phyloP scores from a whole-genome alignment of 163 green algal species.

The Volvox carteri region DNA sequence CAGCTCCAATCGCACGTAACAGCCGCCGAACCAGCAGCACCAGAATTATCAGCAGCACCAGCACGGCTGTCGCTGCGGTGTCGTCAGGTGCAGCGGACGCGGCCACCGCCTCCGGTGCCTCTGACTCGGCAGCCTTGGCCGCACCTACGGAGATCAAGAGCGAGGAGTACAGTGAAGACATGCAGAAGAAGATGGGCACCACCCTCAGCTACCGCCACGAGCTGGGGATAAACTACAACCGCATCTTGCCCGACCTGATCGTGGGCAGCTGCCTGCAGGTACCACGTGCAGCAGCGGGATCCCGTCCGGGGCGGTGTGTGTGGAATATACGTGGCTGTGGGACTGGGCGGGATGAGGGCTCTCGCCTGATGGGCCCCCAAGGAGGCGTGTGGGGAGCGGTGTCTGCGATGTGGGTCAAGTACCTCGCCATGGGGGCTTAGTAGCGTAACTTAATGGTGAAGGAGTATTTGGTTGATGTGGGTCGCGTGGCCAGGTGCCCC shows the following conservation, averaged over 20 bases:
- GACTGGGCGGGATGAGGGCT: no score
- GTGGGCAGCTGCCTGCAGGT: conserved; percentile 94
- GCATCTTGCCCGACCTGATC: conserved; percentile 92
- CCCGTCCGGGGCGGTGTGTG: no score
- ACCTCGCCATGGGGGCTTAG: no score
- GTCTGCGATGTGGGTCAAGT: no score
- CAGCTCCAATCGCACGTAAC: not conserved
- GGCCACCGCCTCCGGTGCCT: not conserved
- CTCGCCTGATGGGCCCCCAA: no score
- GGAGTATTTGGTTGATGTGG: no score
- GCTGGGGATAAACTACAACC: conserved; percentile 91
- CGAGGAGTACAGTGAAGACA: conserved; percentile 85
- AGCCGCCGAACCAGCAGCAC: no score
- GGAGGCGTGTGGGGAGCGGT: no score
- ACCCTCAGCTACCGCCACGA: conserved; percentile 85
- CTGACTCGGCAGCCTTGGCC: not conserved
- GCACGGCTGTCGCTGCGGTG: not conserved
- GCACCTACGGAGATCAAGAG: conserved; percentile 59
- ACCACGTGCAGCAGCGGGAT: not conserved
- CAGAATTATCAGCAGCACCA: not conserved
- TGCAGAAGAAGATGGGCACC: conserved; percentile 89
- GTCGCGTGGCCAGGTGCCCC: no score
- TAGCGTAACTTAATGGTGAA: no score
- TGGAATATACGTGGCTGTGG: no score
- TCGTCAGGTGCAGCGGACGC: not conserved